A percentile compares a stretch with the other conserved stretches of the same genome.
These are phyloP conservation scores for Pisolithus thermaeus DNA, from an alignment of 1,284 basidiomycete species.

Conservation along the genomic window DNA sequence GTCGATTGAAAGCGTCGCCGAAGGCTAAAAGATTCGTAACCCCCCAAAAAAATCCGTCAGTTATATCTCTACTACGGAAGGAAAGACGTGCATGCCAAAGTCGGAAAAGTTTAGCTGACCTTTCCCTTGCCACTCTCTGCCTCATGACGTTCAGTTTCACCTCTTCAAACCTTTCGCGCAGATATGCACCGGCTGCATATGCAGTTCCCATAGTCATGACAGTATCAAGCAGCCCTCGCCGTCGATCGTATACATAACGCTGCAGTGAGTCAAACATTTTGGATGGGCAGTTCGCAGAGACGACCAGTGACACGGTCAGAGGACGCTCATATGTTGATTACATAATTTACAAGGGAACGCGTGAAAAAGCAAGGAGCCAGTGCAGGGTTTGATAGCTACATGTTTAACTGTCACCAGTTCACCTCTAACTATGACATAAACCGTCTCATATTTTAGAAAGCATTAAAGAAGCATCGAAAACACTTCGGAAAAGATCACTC, in stretches of 20 bases:
- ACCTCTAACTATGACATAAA: no score
- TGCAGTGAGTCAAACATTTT: slow-evolving; percentile 36
- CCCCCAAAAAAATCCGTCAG: neutral
- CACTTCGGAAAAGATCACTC: no score
- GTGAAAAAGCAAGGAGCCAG: no score
- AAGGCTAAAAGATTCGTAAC: slow-evolving; percentile 43
- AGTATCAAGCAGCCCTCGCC: slow-evolving; percentile 37
- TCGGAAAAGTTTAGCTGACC: slow-evolving; percentile 42
- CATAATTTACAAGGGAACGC: neutral
- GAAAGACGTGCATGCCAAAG: slow-evolving; percentile 1
- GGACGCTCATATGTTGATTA: neutral
- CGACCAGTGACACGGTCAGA: no score
- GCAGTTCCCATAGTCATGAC: slow-evolving; percentile 53
- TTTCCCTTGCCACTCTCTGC: slow-evolving; percentile 66
- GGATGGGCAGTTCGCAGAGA: neutral
- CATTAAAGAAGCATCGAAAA: no score
- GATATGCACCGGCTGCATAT: slow-evolving; percentile 66
- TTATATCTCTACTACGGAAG: slow-evolving; percentile 4
- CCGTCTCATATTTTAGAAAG: no score
- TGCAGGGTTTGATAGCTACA: no score
- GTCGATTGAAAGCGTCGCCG: slow-evolving; percentile 76
- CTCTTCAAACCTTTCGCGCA: slow-evolving; percentile 63
- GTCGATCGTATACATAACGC: slow-evolving; percentile 45
- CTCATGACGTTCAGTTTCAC: slow-evolving; percentile 61
- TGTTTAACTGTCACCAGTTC: no score